Evolutionary conservation across 2,329 filamentous ascomycete genomes (phyloP).

Genomic region (Proliferodiscus dingleyae): DNA sequence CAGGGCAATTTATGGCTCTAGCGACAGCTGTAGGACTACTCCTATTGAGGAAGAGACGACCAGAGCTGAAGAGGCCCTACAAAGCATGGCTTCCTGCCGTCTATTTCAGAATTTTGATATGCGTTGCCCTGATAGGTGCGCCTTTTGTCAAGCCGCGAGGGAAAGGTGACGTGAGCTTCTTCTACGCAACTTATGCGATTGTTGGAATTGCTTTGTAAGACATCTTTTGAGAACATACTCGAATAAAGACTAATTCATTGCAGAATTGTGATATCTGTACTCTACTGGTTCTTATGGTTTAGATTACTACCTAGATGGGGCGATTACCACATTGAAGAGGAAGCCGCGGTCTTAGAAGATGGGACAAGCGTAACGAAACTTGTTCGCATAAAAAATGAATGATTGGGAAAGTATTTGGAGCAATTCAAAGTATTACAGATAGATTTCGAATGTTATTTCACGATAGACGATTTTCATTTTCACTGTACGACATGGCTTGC

Average conservation of each 20-base stretch:
- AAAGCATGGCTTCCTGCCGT: constrained; percentile 29
- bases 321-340: constrained; percentile 59
- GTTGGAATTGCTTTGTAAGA: constrained; percentile 50
- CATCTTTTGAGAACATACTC: background rate
- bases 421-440: background rate
- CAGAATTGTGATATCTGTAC: constrained; percentile 52
- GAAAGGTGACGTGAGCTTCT: constrained; percentile 40
- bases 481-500: no score
- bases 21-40: constrained; percentile 27
- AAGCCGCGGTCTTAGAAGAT: constrained; percentile 54
- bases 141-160: constrained; percentile 38
- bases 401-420: background rate
- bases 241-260: constrained; percentile 9
- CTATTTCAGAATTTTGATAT: constrained; percentile 26
- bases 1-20: constrained; percentile 39
- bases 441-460: no score
- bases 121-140: constrained; percentile 30
- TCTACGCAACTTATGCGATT: constrained; percentile 50
- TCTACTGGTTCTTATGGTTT: constrained; percentile 68
- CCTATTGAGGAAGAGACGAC: constrained; percentile 52
- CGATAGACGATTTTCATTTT: no score
- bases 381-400: constrained; percentile 24
- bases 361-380: constrained; percentile 63
- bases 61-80: constrained; percentile 33
- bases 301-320: constrained; percentile 53